These are phyloP conservation scores for Sophora flavescens DNA, from an alignment of 306 rosid species.

Conservation along the genomic window DNA sequence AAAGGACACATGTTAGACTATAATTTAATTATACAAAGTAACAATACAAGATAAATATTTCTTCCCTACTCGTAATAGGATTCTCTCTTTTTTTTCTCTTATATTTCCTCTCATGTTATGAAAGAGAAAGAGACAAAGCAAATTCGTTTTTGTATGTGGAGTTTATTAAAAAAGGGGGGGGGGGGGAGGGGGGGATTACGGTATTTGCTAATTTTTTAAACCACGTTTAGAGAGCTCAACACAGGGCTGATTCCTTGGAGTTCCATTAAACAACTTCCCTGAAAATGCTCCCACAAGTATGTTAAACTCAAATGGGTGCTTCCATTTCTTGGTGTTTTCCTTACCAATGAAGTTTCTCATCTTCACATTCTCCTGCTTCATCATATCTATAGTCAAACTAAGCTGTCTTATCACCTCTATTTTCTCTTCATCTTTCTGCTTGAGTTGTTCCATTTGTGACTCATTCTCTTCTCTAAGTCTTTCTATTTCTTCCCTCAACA, in stretches of 20 bases:
- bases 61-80: too few species aligned
- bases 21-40: neutral
- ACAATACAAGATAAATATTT: neutral
- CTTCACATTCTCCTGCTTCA: slow-evolving; percentile 73
- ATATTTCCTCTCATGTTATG: too few species aligned
- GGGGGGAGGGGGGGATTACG: too few species aligned
- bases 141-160: too few species aligned
- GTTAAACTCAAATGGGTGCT: slow-evolving; percentile 64
- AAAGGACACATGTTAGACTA: neutral
- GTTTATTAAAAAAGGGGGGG: too few species aligned
- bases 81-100: too few species aligned
- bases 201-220: slow-evolving; percentile 32
- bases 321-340: slow-evolving; percentile 55
- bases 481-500: slow-evolving; percentile 63
- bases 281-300: slow-evolving; percentile 58
- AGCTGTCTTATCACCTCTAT: slow-evolving; percentile 78
- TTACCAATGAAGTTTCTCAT: slow-evolving; percentile 60
- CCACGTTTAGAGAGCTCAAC: slow-evolving; percentile 63
- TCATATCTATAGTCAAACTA: slow-evolving; percentile 72
- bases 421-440: slow-evolving; percentile 80
- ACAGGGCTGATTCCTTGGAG: slow-evolving; percentile 45
- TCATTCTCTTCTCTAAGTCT: slow-evolving; percentile 61
- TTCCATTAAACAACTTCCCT: slow-evolving; percentile 56
- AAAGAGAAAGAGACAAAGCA: too few species aligned
- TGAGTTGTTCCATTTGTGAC: slow-evolving; percentile 57